Base-by-base conservation (phyloP, 139 green algal genomes). In the Chlorella sp. region DNA sequence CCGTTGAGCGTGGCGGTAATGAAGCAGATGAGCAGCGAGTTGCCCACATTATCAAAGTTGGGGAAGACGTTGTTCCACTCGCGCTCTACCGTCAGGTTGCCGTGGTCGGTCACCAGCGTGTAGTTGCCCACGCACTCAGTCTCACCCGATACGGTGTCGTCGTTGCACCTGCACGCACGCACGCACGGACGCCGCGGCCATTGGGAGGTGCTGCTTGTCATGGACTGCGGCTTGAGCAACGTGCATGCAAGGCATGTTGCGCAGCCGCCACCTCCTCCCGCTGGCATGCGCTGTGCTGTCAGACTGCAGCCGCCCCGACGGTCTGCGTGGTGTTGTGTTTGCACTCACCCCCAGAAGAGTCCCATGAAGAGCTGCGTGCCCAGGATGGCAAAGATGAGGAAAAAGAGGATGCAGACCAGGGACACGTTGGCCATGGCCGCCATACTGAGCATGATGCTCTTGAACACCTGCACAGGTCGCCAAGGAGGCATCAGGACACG, bases 381-480 rank as follows among this genome's bases (percentile, higher is more conserved):
- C 51, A 95, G 77, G 69, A 95, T 93, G 70, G 82, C 90, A 75
- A 95, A 96, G 55, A 96, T 91, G 69, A 92, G 62, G 81, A 93
- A 92, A 67, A 91, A 88, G 2, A 97, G 79, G 42, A 89, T 42
- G 30, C 85, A 80, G 22, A 97, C 78, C 3, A 93, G 69, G 69
- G 82, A 82, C 2, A 97, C 89, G 64, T 95, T 95, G 69, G 70
- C 86, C 85, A 95, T 92, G 35, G 87, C 80, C 3, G 83, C 83
- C 60, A 92, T 66, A 29, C 75, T 86, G 2, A 85, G 78, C 4
- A 83, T 85, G 23, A 93, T 69, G 60, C 3, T 35, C 62, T 75
- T 75, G 74, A 80, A 80, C 34, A 94, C n/a, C n/a, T n/a, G n/a
- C n/a, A n/a, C n/a, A n/a, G n/a, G n/a, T n/a, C n/a, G n/a, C n/a